phyloP scores from a whole-genome alignment of 2,329 filamentous ascomycete species.

The Aureobasidium sp. region DNA sequence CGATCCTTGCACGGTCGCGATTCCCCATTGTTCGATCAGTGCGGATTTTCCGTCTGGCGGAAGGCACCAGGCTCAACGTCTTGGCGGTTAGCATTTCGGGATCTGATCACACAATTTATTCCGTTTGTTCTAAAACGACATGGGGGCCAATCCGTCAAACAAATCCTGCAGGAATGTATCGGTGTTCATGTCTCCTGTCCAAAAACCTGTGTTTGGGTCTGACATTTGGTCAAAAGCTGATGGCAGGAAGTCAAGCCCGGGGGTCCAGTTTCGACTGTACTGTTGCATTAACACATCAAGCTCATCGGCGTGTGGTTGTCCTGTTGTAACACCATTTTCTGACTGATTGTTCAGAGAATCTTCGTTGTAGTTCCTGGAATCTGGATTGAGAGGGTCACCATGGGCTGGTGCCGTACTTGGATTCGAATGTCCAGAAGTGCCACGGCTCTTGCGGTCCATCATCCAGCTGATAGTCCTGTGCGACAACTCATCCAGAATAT shows the following conservation, averaged over 20 bases:
- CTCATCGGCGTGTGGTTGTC: background rate
- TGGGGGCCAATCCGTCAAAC: background rate
- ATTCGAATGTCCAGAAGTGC: background rate
- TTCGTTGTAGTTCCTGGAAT: background rate
- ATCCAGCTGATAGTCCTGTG: slow-evolving; percentile 1
- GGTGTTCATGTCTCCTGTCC: background rate
- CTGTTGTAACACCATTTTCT: no score
- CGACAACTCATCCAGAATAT: background rate
- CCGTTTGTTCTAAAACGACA: background rate
- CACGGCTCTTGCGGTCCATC: background rate
- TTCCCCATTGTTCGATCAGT: background rate
- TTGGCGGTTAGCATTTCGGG: no score
- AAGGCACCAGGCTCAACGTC: no score
- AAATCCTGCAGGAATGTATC: background rate
- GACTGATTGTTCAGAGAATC: background rate
- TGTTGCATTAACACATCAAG: background rate
- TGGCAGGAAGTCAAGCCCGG: background rate
- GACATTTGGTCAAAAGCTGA: background rate
- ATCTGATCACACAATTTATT: no score
- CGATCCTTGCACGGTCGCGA: background rate
- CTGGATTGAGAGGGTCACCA: background rate
- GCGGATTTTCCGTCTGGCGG: background rate
- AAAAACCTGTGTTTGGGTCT: background rate
- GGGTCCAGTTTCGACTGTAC: background rate
- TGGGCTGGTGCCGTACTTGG: background rate